Conservation (phyloP, 2,329 filamentous ascomycete species). For the Aureobasidium melanogenum region DNA sequence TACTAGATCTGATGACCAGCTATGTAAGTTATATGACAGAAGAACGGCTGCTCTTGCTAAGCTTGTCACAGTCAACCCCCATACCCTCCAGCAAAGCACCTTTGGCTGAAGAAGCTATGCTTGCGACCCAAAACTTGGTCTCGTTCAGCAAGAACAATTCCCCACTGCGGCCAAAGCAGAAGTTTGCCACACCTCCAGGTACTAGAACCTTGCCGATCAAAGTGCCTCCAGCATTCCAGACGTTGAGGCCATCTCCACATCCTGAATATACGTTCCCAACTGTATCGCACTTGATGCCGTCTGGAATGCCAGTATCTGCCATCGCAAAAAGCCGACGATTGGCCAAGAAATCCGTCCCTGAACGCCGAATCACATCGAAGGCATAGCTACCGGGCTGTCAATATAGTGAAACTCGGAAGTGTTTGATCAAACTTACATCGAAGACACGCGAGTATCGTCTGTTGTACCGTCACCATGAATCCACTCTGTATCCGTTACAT, state of each 20-base stretch:
- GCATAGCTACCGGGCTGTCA: constrained; percentile 14
- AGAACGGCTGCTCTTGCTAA: not conserved
- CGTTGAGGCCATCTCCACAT: constrained; percentile 15
- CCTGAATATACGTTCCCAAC: constrained; percentile 14
- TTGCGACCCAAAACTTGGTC: constrained; percentile 12
- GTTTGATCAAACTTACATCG: constrained; percentile 33
- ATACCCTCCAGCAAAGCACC: constrained; percentile 10
- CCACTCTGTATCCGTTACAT: constrained; percentile 48
- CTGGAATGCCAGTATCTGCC: constrained; percentile 13
- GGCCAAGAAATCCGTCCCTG: constrained; percentile 15
- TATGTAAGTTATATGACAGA: not conserved
- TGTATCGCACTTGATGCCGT: constrained; percentile 16
- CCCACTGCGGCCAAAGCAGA: constrained; percentile 28
- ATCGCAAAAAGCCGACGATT: constrained; percentile 15
- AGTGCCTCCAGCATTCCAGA: constrained; percentile 13
- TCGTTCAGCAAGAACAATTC: constrained; percentile 39
- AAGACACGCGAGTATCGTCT: constrained; percentile 36
- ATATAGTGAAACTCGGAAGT: not conserved
- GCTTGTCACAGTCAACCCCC: not conserved
- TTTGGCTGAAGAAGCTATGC: not conserved
- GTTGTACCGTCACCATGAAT: constrained; percentile 31
- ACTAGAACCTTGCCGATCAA: constrained; percentile 37
- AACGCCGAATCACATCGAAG: constrained; percentile 23
- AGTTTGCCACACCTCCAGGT: constrained; percentile 29
- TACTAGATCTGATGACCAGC: too few relatives aligned